Conservation (phyloP, 805 yeast species). For the Metschnikowia kofuensis region DNA sequence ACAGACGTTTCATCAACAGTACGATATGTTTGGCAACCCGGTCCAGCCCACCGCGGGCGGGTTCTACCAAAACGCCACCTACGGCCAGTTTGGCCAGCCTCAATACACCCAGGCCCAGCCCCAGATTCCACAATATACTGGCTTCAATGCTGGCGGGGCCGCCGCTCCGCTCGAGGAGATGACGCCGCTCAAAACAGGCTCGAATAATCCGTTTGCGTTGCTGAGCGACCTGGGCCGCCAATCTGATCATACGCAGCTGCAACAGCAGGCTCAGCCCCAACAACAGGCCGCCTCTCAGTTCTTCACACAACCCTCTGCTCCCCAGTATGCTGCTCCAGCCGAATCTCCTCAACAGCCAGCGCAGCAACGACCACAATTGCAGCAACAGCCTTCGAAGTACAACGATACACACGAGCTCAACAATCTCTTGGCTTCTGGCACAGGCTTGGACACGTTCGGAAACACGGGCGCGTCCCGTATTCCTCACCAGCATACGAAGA, state of each 20-base stretch:
- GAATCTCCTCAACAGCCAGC: constrained; percentile 21
- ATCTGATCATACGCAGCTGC: neutral
- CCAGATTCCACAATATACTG: constrained; percentile 24
- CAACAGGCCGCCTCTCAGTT: constrained; percentile 12
- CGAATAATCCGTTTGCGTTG: constrained; percentile 77
- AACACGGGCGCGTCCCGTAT: constrained; percentile 80
- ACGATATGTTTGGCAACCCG: constrained; percentile 69
- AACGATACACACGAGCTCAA: constrained; percentile 64
- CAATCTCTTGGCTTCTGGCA: constrained; percentile 75
- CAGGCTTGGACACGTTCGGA: constrained; percentile 92
- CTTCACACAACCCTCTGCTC: constrained; percentile 21
- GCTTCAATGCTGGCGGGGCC: constrained; percentile 11
- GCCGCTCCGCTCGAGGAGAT: constrained; percentile 21
- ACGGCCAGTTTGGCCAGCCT: constrained; percentile 30
- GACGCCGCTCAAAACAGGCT: constrained; percentile 63
- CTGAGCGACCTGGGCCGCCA: constrained; percentile 18
- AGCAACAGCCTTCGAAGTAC: constrained; percentile 28
- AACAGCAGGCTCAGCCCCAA: constrained; percentile 19
- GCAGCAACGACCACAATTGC: constrained; percentile 32
- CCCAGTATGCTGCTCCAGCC: constrained; percentile 28
- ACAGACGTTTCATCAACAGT: constrained; percentile 27
- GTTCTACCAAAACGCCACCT: constrained; percentile 35
- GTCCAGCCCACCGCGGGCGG: constrained; percentile 57
- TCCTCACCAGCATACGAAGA: constrained; percentile 88
- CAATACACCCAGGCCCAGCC: constrained; percentile 34